Base-by-base conservation (phyloP, 1,139 yeast species). In the Arxiozyma slooffiae region DNA sequence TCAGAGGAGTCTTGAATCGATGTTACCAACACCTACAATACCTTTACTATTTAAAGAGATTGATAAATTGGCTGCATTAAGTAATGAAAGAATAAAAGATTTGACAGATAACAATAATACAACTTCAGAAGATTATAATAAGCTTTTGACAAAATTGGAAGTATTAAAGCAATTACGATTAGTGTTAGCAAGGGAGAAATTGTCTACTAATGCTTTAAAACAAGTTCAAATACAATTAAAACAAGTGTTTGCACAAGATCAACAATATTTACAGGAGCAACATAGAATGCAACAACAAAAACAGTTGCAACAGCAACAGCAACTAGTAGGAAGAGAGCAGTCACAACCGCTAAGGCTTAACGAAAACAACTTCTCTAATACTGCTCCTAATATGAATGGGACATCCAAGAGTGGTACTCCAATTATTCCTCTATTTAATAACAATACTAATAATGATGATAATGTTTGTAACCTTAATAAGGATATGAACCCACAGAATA, bases 141-240 rank as follows among this genome's bases (percentile, higher is more conserved):
- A 73, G 54, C 67, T 73, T 46, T 67, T 56, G 16, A 55, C 62
- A 23, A 71, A 69, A 56, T 51, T 69, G n/a, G 56, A 61, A 18
- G 64, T 70, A 2, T 60, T 70, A 39, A 57, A 61, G 34, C 71
- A 69, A 55, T 54, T 71, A 51, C 68, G 66, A 53, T 54, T 54
- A 37, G 71, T 66, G 44, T 51, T 71, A 16, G 66, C 64, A 48
- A 59, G 62, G 37, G 68, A 68, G 43, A 59, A 67, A 24, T 61
- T 75, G 39, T 71, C 78, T 2, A 63, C 68, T 3, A 62, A 65
- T 16, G 67, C 68, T 11, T 60, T 77, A 42, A 68, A 67, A 7
- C 67, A 66, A 40, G 72, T 76, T 4, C 76, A 74, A 53, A 57
- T 60, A 26, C 78, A 76, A 56, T 59, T 77, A 48, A 72, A 59